phyloP scores from a whole-genome alignment of 2,329 filamentous ascomycete species.

The Ilyonectria mors-panacis region DNA sequence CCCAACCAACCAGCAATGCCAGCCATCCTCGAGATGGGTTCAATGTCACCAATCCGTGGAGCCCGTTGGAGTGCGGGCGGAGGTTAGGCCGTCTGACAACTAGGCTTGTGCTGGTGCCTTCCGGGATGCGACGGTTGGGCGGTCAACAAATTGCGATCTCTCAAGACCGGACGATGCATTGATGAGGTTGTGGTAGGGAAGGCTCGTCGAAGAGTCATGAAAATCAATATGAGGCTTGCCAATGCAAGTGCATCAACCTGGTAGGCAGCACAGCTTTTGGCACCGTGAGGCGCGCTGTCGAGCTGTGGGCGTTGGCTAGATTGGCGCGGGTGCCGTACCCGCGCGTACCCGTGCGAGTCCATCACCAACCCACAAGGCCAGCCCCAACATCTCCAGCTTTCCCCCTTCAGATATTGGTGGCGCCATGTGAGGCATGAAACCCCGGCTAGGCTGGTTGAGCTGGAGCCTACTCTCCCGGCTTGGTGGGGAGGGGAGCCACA shows the following conservation, averaged over 20 bases:
- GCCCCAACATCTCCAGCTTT: slow-evolving; percentile 23
- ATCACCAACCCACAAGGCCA: slow-evolving; percentile 31
- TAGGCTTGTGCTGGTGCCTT: slow-evolving; percentile 32
- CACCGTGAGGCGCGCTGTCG: slow-evolving; percentile 5
- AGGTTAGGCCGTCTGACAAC: slow-evolving; percentile 46
- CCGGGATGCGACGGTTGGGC: slow-evolving; percentile 11
- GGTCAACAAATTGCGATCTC: neutral
- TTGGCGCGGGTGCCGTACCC: slow-evolving; percentile 35
- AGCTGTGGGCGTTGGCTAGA: slow-evolving; percentile 24
- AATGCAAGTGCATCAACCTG: slow-evolving; percentile 4
- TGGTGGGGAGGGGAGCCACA: slow-evolving; percentile 11
- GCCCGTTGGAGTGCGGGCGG: slow-evolving; percentile 28
- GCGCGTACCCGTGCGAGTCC: slow-evolving; percentile 28
- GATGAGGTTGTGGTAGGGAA: neutral
- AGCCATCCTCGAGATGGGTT: slow-evolving; percentile 5
- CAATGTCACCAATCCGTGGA: slow-evolving; percentile 14
- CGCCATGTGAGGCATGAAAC: slow-evolving; percentile 36
- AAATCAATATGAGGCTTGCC: neutral
- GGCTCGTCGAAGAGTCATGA: neutral
- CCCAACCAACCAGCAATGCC: slow-evolving; percentile 18
- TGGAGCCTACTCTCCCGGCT: slow-evolving; percentile 23
- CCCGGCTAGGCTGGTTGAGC: slow-evolving; percentile 39
- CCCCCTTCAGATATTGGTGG: slow-evolving; percentile 37
- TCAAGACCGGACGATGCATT: neutral
- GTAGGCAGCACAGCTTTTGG: neutral